phyloP scores from a whole-genome alignment of 495 filamentous ascomycete genomes.

The Pyrenopolyporus hunteri region DNA sequence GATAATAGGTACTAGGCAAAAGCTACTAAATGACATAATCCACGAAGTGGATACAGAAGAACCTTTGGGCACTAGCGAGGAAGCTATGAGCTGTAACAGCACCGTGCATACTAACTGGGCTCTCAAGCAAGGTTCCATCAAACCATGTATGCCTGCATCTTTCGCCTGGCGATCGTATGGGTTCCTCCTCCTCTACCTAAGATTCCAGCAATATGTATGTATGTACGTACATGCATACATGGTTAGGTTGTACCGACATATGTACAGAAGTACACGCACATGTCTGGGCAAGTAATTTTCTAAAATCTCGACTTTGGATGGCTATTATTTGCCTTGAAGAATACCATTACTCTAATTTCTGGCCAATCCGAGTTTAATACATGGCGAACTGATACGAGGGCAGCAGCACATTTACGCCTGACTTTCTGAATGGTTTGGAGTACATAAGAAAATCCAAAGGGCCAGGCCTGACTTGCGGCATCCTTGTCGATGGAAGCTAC shows the following conservation, averaged over 20 bases:
- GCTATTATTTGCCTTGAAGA: no score
- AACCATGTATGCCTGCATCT: neutral
- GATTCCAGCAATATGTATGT: neutral
- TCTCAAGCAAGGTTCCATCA: neutral
- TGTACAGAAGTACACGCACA: neutral
- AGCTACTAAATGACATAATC: slow-evolving; percentile 27
- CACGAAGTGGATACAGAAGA: slow-evolving; percentile 11
- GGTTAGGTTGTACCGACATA: neutral
- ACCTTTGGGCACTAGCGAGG: neutral
- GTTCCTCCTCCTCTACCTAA: neutral
- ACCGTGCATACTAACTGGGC: neutral
- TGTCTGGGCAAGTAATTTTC: no score
- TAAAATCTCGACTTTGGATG: no score
- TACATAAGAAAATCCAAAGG: neutral
- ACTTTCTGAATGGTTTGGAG: no score
- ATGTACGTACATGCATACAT: slow-evolving; percentile 3
- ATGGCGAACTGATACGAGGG: no score
- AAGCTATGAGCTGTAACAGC: slow-evolving; percentile 13
- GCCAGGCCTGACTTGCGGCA: neutral
- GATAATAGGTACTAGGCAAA: neutral
- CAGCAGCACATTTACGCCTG: slow-evolving; percentile 12
- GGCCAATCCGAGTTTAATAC: no score
- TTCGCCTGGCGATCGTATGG: neutral
- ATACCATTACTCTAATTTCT: no score
- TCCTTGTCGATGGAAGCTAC: slow-evolving; percentile 15